Evolutionary conservation across 305 asterid genomes (phyloP).

Genomic region (Coffea humblotiana): DNA sequence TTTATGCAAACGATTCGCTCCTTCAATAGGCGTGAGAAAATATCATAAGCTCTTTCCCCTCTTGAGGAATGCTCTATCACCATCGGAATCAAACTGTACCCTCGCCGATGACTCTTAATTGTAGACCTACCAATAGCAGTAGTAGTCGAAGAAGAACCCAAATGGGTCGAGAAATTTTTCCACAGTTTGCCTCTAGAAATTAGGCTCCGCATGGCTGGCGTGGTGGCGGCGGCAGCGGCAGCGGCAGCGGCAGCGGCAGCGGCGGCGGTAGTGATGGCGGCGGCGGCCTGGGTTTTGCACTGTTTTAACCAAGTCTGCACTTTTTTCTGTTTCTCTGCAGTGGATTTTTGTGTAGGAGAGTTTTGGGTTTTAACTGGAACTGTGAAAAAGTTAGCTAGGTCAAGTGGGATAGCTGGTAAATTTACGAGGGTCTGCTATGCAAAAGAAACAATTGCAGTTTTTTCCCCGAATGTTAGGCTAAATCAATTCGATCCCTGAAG

Average conservation of each 20-base stretch:
- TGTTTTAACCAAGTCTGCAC: background rate
- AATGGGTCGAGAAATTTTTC: constrained; percentile 13
- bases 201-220: constrained; percentile 24
- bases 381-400: no score
- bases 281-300: background rate
- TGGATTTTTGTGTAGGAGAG: no score
- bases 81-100: constrained; percentile 77
- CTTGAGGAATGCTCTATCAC: constrained; percentile 92
- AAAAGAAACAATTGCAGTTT: no score
- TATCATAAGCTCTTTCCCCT: constrained; percentile 94
- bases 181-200: constrained; percentile 16
- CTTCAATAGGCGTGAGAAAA: constrained; percentile 82
- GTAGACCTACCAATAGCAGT: background rate
- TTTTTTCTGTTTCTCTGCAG: background rate
- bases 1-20: constrained; percentile 93
- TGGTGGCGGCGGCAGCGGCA: no score
- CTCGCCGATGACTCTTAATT: constrained; percentile 22
- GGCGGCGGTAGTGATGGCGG: no score
- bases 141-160: background rate
- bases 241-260: background rate
- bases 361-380: no score
- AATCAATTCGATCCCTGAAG: no score
- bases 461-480: no score
- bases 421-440: no score
- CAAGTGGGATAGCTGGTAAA: no score